Evolutionary conservation across 2,329 filamentous ascomycete genomes (phyloP), one percentile per base, ranked within the genome.

Genomic region (Samsoniella hepiali): DNA sequence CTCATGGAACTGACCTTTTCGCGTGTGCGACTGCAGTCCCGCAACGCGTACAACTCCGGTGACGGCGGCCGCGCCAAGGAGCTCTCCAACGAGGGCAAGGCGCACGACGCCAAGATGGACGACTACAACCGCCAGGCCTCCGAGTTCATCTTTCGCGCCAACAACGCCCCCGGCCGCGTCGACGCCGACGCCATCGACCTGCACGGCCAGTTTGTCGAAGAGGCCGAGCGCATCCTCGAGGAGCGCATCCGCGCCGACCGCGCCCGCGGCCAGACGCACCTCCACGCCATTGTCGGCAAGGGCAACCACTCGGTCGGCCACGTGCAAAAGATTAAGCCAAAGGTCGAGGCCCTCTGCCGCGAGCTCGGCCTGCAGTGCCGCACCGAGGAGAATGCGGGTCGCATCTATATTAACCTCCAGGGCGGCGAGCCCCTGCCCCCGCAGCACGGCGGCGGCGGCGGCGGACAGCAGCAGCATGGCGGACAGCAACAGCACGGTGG

Each of bases 271-370:
- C 89, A 96, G 78, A 86, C 81, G 27, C 91, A 97, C 78, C 79
- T 99, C 63, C 93, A 97, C 78, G 93, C 96, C 47, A 97, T 99
- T 71, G 94, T 98, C 36, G 95, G 95, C 72, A 96, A 94, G 77
- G 95, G 95, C 3, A 95, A 96, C 75, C 95, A 99, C 78, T 91
- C 88, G 58, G 80, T 78, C 10, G 85, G 88, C 68, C 90, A 95
- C 71, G 83, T 98, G 31, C 92, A 97, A 76, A 97, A 95, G 82
- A 88, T 99, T 76, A 97, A 96, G 79, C 95, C 95, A n/a, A 84
- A 91, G 65, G 92, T 98, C 50, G 93, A 98, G 78, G 84, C 91
- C 73, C 82, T 98, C 56, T 97, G 94, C 76, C 84, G 81, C 56
- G 90, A 97, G 74, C 77, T 96, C 51, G 91, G 93, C 0, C 81